Conservation (phyloP, 192 early-diverging fungal genomes). For the Funneliformis geosporum region DNA sequence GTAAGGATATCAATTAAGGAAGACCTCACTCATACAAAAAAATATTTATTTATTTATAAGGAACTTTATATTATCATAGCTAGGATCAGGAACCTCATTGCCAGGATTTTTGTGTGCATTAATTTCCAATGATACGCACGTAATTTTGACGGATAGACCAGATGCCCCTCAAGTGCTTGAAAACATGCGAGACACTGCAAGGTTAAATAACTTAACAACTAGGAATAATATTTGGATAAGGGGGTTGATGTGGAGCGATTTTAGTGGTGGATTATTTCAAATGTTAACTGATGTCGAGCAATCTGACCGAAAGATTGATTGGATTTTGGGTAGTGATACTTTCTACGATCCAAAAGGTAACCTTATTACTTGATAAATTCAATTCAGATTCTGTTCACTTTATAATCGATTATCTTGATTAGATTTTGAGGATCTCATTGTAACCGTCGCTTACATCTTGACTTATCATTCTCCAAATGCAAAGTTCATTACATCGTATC, state of each 20-base stretch:
- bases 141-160: conserved; percentile 48
- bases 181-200: conserved; percentile 39
- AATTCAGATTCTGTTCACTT: neutral
- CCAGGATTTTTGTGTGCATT: conserved; percentile 59
- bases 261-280: conserved; percentile 43
- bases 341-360: conserved; percentile 60
- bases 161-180: conserved; percentile 43
- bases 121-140: neutral
- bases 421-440: conserved; percentile 71
- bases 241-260: conserved; percentile 52
- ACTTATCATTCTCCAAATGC: conserved; percentile 51
- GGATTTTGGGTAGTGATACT: conserved; percentile 58
- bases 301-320: conserved; percentile 39
- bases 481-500: conserved; percentile 71
- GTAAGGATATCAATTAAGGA: conserved; percentile 23
- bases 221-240: conserved; percentile 40
- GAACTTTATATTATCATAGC: conserved; percentile 37
- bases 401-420: neutral
- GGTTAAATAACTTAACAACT: conserved; percentile 39
- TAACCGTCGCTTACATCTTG: conserved; percentile 62
- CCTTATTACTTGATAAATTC: neutral
- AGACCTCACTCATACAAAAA: neutral
- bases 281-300: conserved; percentile 37
- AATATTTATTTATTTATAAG: neutral
- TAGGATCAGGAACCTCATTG: conserved; percentile 67